Percentiles rank a stretch among this genome's conserved stretches.
phyloP scores from a whole-genome alignment of 148 eudicot species.

The Arctostaphylos glauca region DNA sequence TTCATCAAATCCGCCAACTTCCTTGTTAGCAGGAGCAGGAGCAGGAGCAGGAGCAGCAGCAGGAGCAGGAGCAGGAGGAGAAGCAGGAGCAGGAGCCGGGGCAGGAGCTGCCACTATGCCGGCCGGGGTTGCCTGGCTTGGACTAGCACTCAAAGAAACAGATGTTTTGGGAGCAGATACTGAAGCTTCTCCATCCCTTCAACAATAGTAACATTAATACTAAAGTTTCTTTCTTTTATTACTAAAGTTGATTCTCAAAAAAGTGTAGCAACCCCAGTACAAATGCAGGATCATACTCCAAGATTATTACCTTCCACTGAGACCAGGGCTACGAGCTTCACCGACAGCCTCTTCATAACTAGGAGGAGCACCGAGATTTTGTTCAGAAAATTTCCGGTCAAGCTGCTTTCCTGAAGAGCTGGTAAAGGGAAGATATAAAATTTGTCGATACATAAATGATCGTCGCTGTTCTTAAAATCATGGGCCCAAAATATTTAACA shows the following conservation, averaged over 20 bases:
- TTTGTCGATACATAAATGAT: background rate
- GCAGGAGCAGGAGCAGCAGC: constrained; percentile 19
- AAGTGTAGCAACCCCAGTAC: constrained; percentile 6
- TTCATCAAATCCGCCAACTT: constrained; percentile 65
- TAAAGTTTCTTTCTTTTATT: background rate
- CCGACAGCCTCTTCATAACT: constrained; percentile 90
- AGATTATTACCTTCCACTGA: constrained; percentile 58
- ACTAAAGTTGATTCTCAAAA: background rate
- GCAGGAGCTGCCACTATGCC: constrained; percentile 20
- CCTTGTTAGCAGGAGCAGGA: constrained; percentile 37
- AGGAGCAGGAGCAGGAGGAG: constrained; percentile 20
- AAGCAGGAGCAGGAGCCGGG: constrained; percentile 21
- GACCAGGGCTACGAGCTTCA: constrained; percentile 60
- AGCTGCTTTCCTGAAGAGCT: constrained; percentile 37
- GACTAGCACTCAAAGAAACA: constrained; percentile 38
- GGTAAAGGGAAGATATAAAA: background rate
- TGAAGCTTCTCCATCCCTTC: constrained; percentile 71
- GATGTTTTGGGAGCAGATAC: constrained; percentile 56
- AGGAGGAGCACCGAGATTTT: constrained; percentile 73
- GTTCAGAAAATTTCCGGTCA: constrained; percentile 74
- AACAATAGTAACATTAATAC: constrained; percentile 23
- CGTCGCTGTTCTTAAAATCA: background rate
- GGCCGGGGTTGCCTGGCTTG: constrained; percentile 31
- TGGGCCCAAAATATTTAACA: background rate
- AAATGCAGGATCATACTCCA: background rate